Evolutionary conservation across 208 protist species (phyloP).

Genomic region (Phytomonas francai): DNA sequence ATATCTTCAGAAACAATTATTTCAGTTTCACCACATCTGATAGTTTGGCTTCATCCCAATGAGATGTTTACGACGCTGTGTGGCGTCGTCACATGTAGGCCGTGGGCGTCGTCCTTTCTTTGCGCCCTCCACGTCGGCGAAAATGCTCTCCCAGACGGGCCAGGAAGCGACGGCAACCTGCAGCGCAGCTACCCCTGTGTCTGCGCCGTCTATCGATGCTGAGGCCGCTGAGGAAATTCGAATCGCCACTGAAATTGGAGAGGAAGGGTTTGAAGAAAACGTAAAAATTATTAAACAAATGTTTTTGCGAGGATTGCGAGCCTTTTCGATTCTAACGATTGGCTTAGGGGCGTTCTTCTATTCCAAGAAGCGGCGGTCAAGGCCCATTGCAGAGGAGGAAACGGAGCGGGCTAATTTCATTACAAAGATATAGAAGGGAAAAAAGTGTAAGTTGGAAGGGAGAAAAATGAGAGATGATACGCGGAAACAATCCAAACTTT

Average conservation of each 20-base stretch:
- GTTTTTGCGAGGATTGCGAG: slow-evolving; percentile 50
- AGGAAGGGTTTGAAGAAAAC: slow-evolving; percentile 72
- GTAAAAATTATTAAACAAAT: slow-evolving; percentile 60
- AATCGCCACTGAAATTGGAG: slow-evolving; percentile 43
- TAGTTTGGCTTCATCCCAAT: no score
- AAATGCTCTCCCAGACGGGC: neutral
- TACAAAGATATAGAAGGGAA: slow-evolving; percentile 33
- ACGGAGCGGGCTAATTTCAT: neutral
- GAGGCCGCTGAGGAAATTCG: slow-evolving; percentile 39
- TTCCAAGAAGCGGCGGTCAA: slow-evolving; percentile 53
- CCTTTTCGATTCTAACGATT: slow-evolving; percentile 48
- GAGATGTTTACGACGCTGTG: no score
- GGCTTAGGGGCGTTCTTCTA: slow-evolving; percentile 42
- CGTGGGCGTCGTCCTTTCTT: neutral
- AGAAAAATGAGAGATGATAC: no score
- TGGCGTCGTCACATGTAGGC: no score
- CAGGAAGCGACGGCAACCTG: slow-evolving; percentile 1
- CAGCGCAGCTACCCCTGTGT: slow-evolving; percentile 2
- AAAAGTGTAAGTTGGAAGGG: slow-evolving; percentile 65
- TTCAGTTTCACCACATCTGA: slow-evolving; percentile 5
- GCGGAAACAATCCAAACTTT: no score
- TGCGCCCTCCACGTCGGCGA: neutral
- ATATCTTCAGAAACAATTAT: slow-evolving; percentile 1
- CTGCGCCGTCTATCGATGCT: slow-evolving; percentile 21
- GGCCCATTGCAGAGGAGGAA: no score